Percentiles rank a stretch among this genome's conserved stretches.
Evolutionary conservation across 371 early-diverging fungal genomes (phyloP).

Genomic region (Rhizopus arrhizus): DNA sequence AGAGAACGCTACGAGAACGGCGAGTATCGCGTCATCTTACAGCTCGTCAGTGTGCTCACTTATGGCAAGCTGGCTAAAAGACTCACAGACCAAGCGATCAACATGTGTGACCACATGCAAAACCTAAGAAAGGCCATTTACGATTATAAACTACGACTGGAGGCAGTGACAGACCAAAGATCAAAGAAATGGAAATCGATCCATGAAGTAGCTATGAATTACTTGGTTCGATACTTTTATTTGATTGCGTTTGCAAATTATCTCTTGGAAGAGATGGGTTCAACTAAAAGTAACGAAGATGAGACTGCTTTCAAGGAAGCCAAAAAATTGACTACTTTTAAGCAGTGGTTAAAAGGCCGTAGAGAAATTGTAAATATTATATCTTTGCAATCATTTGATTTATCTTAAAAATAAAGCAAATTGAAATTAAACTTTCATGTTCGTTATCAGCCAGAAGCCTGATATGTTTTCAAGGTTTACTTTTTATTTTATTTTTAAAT

Average conservation of each 20-base stretch:
- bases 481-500: conserved; percentile 5
- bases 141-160: conserved; percentile 64
- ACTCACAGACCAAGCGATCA: conserved; percentile 72
- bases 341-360: conserved; percentile 54
- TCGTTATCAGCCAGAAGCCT: no score
- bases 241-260: conserved; percentile 76
- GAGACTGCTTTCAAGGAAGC: conserved; percentile 39
- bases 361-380: conserved; percentile 59
- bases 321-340: conserved; percentile 46
- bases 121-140: conserved; percentile 72
- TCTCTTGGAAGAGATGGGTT: conserved; percentile 61
- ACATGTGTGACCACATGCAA: conserved; percentile 77
- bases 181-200: conserved; percentile 53
- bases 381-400: conserved; percentile 31
- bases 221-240: conserved; percentile 73
- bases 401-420: conserved; percentile 4
- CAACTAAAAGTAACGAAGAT: not conserved
- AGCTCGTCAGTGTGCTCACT: conserved; percentile 67
- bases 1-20: conserved; percentile 57
- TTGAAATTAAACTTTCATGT: no score
- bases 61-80: conserved; percentile 71
- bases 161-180: conserved; percentile 49
- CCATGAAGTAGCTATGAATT: conserved; percentile 57
- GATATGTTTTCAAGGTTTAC: no score
- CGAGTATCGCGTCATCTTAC: conserved; percentile 69